Evolutionary conservation across 371 early-diverging fungal genomes (phyloP), one percentile per base, ranked within the genome.

Genomic region (Zychaea mexicana): DNA sequence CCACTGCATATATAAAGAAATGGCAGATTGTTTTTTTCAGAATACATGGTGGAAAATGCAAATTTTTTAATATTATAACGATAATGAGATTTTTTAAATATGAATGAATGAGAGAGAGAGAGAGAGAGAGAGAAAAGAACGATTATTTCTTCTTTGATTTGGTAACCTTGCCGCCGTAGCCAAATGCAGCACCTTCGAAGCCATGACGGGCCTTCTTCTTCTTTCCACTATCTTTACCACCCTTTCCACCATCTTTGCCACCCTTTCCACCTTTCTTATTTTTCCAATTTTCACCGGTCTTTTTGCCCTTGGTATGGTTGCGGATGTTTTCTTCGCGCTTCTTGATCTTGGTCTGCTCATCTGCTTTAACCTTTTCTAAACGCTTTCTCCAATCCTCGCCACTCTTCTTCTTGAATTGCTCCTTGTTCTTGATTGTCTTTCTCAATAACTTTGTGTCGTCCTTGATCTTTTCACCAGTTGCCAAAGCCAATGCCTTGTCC

Each of bases 401-500:
- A 67, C 90, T 90, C 89, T 93, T 94, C 69, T 75, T 78, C 90
- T 98, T 98, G 55, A 75, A 72, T 68, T 90, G 84, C 67, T 93
- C 90, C 66, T 90, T 85, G 62, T 93, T 87, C 79, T 94, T 95
- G 61, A 98, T 85, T 0, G 93, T 91, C 85, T 95, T 94, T 75
- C 96, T 95, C 60, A 98, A 76, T 46, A 96, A 77, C 70, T 89
- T 92, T 42, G 88, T 70, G 61, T 98, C 94, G 68, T 98, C 98
- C 75, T 93, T 93, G 63, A 95, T 84, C 78, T 93, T 95, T 65
- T 93, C 92, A 65, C 98, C 98, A 46, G 85, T 78, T 7, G 97
- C 96, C 74, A 89, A 77, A 54, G 88, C 83, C 56, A 92, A 54
- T 2, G 92, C 90, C 78, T 91, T 93, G 57, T 79, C 74, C 96